Conservation (phyloP, 768 basidiomycete genomes). For the Solioccasus polychromus region DNA sequence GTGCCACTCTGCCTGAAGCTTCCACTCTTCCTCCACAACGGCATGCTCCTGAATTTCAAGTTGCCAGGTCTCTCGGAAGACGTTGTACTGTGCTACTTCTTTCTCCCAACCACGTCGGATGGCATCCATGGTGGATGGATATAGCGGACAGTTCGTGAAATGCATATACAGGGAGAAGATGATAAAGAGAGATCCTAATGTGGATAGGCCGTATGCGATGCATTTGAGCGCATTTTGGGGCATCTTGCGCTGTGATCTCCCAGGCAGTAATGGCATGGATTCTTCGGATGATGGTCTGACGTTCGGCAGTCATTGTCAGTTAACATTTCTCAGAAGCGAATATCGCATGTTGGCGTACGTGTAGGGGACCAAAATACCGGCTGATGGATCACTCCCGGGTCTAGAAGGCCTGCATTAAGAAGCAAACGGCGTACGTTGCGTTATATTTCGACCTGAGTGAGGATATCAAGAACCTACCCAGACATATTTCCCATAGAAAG, state of each 20-base stretch:
- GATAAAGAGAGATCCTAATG: not conserved
- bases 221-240: not conserved
- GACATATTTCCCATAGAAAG: not conserved
- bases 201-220: not conserved
- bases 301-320: too few relatives aligned
- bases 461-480: constrained; percentile 1
- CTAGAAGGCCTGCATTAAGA: too few relatives aligned
- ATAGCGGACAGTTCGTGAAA: constrained; percentile 8
- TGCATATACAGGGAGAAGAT: constrained; percentile 1
- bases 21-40: constrained; percentile 1
- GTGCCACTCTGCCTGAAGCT: constrained; percentile 11
- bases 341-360: too few relatives aligned
- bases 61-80: constrained; percentile 4
- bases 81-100: not conserved
- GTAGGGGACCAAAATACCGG: too few relatives aligned
- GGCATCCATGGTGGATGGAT: constrained; percentile 5
- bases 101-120: constrained; percentile 12
- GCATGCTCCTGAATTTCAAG: constrained; percentile 6
- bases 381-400: too few relatives aligned
- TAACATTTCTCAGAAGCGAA: not conserved
- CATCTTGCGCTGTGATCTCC: not conserved
- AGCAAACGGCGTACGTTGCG: too few relatives aligned
- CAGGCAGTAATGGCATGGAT: constrained; percentile 7
- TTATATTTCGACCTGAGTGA: too few relatives aligned
- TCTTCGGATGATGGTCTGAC: constrained; percentile 4